Conservation (phyloP, 192 early-diverging fungal genomes). For the Entomortierella beljakovae region DNA sequence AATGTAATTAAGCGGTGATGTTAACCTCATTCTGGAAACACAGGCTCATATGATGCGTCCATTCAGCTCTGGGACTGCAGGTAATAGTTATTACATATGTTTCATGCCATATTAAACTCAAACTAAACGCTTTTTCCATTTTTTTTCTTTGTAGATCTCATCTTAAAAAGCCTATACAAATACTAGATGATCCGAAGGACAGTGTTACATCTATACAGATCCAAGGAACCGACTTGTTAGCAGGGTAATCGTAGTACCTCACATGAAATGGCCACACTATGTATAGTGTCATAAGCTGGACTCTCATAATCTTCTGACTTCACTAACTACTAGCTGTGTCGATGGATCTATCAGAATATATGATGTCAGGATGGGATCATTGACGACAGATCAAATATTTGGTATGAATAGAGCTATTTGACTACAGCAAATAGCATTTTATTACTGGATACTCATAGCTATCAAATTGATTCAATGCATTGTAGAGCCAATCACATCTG, state of each 20-base stretch:
- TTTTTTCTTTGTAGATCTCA: conserved; percentile 54
- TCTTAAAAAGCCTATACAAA: conserved; percentile 79
- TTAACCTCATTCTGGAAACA: too few relatives aligned
- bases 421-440: too few relatives aligned
- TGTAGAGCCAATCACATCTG: conserved; percentile 82
- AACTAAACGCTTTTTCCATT: not conserved
- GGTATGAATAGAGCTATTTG: conserved; percentile 62
- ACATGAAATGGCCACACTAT: not conserved
- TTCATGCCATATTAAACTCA: not conserved
- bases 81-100: conserved; percentile 29
- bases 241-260: conserved; percentile 60
- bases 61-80: conserved; percentile 85
- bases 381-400: conserved; percentile 78
- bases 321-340: conserved; percentile 63
- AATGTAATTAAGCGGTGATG: too few relatives aligned
- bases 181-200: conserved; percentile 87
- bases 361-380: conserved; percentile 84
- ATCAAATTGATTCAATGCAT: not conserved
- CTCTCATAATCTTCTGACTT: not conserved
- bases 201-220: conserved; percentile 83
- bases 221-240: conserved; percentile 77
- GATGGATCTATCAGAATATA: conserved; percentile 88
- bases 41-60: conserved; percentile 76
- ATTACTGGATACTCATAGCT: not conserved
- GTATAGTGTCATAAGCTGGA: not conserved